These are phyloP conservation scores for Deinandra increscens DNA, from an alignment of 129 eudicot genomes.

Conservation along the genomic window DNA sequence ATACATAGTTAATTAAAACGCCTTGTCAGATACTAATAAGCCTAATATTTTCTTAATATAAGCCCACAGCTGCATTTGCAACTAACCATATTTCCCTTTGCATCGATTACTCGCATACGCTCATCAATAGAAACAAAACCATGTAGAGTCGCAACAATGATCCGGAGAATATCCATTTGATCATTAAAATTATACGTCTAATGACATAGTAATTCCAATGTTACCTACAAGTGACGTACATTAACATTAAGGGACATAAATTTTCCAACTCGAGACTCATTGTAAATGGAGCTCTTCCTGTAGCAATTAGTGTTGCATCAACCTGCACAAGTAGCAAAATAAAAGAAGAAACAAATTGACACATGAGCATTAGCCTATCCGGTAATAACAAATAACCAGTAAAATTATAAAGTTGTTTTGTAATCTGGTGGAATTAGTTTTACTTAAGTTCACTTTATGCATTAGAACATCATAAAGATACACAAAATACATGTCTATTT, in stretches of 20 bases:
- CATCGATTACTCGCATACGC: constrained; percentile 86
- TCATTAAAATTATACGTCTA: constrained; percentile 17
- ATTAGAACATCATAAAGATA: neutral
- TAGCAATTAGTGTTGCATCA: constrained; percentile 84
- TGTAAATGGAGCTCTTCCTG: constrained; percentile 86
- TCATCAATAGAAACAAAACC: constrained; percentile 96
- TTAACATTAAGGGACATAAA: too few species aligned
- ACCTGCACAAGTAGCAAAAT: constrained; percentile 41
- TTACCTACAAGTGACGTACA: constrained; percentile 35
- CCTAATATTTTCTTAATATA: constrained; percentile 10
- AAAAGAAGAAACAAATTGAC: constrained; percentile 9
- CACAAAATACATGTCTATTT: neutral
- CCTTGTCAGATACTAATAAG: constrained; percentile 11
- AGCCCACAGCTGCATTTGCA: constrained; percentile 11
- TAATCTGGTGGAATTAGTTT: neutral
- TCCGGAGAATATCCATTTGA: constrained; percentile 41
- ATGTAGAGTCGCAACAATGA: constrained; percentile 79
- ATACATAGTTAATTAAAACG: neutral
- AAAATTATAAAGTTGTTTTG: neutral
- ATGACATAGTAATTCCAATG: constrained; percentile 14
- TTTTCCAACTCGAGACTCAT: constrained; percentile 78
- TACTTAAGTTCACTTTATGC: neutral
- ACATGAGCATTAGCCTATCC: neutral
- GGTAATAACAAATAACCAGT: neutral
- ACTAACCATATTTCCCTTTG: constrained; percentile 72